These are phyloP conservation scores for Phytophthora uliginosa DNA, from an alignment of 352 stramenopile genomes.

Conservation along the genomic window DNA sequence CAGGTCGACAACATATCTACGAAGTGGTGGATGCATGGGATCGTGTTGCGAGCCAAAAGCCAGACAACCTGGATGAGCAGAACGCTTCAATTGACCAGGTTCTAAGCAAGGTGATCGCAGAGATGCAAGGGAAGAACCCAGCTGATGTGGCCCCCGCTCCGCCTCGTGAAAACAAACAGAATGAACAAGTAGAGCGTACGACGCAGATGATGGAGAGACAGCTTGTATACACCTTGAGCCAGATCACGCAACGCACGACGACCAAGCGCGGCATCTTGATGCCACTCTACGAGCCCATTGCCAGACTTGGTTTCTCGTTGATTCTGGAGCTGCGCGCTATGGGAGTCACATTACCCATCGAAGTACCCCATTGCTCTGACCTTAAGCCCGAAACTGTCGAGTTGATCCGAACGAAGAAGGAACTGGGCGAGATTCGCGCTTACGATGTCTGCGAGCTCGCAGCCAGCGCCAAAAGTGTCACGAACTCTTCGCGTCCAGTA, in stretches of 20 bases:
- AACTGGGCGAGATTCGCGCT: slow-evolving; percentile 33
- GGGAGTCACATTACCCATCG: slow-evolving; percentile 54
- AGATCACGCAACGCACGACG: slow-evolving; percentile 35
- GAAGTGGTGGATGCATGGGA: slow-evolving; percentile 39
- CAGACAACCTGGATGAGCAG: slow-evolving; percentile 34
- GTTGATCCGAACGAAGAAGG: slow-evolving; percentile 39
- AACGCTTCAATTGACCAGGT: slow-evolving; percentile 35
- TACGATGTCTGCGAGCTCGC: slow-evolving; percentile 49
- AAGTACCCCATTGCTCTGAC: slow-evolving; percentile 66
- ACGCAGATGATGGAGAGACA: slow-evolving; percentile 43
- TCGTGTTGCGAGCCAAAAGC: slow-evolving; percentile 32
- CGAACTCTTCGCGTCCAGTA: slow-evolving; percentile 35
- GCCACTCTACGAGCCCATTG: slow-evolving; percentile 58
- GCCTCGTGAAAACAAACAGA: slow-evolving; percentile 24
- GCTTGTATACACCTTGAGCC: slow-evolving; percentile 46
- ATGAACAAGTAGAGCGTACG: slow-evolving; percentile 18
- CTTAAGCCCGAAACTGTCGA: slow-evolving; percentile 49
- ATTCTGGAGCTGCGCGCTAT: slow-evolving; percentile 58
- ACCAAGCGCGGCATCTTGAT: slow-evolving; percentile 63
- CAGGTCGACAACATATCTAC: slow-evolving; percentile 46
- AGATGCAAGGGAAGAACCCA: slow-evolving; percentile 22
- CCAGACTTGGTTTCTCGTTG: slow-evolving; percentile 52
- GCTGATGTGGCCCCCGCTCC: slow-evolving; percentile 20
- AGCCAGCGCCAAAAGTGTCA: slow-evolving; percentile 34
- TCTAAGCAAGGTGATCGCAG: slow-evolving; percentile 27